Evolutionary conservation across 257 asterid species (phyloP), one percentile per base, ranked within the genome.

Genomic region (Scutellaria galericulata): DNA sequence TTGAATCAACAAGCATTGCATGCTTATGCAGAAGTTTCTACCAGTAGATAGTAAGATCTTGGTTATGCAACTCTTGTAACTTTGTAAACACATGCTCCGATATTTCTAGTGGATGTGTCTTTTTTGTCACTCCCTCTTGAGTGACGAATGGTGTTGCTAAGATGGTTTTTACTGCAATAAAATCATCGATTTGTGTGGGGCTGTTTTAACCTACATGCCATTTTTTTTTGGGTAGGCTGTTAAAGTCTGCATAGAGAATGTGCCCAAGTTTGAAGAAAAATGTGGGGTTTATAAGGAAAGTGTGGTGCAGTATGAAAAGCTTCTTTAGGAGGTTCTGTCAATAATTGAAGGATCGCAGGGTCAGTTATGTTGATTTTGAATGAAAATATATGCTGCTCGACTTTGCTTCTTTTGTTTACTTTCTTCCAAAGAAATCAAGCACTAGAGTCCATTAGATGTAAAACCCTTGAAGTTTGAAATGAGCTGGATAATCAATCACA

Each of bases 211-310:
- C 54, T 58, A 70, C 37, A 35, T 58, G 54, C 57, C 47, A 48
- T 20, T 72, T 72, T 64, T 64, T 58, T 55, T 66, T 15, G 18
- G 18, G 60, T 53, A 92, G 98, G 98, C 93, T 79, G 88, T 80
- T 70, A 90, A 85, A 78, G 61, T 88, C 72, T 88, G 88, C 79
- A 58, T 83, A 63, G 96, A 88, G 81, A 87, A 70, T 76, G 70
- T 81, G 60, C 79, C 83, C 3, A 58, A 64, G 73, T 80, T 67
- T 68, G 82, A 75, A 60, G 89, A 83, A 74, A 90, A 78, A 68
- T 84, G 84, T 74, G 87, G 78, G 50, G 40, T 76, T 71, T 68
- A 59, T 56, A 79, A 74, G 76, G 82, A 77, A 77, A 74, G 88
- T 61, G 48, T 72, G 56, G 20, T 22, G 66, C 91, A 77, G 37